Conservation (phyloP, 179 eudicot species). For the Beta corolliflora region DNA sequence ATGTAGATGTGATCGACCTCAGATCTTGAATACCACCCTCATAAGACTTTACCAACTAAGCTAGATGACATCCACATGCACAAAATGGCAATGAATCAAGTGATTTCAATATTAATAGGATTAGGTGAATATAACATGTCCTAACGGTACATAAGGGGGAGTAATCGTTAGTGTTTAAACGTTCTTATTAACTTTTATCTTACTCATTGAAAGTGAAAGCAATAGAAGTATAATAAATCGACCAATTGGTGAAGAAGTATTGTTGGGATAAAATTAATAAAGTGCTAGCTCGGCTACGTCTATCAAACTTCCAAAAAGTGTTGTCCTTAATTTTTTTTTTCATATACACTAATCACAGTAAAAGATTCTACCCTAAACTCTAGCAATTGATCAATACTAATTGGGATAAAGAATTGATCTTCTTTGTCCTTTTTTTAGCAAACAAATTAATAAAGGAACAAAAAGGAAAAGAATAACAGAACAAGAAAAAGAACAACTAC, state of each 20-base stretch:
- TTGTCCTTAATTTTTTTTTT: neutral
- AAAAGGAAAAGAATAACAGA: neutral
- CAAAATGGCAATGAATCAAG: too few relatives aligned
- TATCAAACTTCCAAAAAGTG: neutral
- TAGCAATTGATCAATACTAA: neutral
- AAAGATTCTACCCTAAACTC: neutral
- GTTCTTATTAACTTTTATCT: too few relatives aligned
- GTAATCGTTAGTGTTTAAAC: too few relatives aligned
- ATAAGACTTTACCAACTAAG: too few relatives aligned
- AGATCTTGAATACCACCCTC: too few relatives aligned
- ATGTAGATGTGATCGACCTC: too few relatives aligned
- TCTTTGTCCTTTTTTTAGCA: neutral
- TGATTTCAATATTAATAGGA: too few relatives aligned
- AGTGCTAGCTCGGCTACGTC: neutral
- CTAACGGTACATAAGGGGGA: too few relatives aligned
- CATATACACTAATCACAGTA: neutral
- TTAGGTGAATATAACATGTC: too few relatives aligned
- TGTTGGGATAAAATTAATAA: neutral
- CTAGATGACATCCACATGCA: too few relatives aligned
- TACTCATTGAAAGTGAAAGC: neutral
- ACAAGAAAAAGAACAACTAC: neutral
- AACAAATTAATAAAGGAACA: neutral
- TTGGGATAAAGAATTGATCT: conserved; percentile 1
- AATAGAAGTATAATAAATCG: too few relatives aligned
- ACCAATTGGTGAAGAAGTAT: neutral